Percentiles rank a stretch among this genome's conserved stretches.
phyloP scores from a whole-genome alignment of 1,284 basidiomycete genomes.

The Cutaneotrichosporon sp. region DNA sequence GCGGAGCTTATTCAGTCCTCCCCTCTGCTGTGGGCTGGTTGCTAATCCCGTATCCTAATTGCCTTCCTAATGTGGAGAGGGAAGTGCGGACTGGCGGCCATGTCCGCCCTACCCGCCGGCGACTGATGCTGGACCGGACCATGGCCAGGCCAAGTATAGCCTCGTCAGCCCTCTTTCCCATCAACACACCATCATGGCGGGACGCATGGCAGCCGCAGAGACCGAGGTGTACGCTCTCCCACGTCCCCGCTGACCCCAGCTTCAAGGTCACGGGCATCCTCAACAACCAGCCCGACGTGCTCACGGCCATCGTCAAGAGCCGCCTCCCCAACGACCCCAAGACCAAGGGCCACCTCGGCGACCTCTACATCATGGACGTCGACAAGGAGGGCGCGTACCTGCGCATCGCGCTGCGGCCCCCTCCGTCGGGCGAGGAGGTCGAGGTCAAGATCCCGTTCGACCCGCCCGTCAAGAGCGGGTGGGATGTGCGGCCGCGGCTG shows the following conservation, averaged over 20 bases:
- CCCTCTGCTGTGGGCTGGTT: no score
- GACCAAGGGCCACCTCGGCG: conserved; percentile 34
- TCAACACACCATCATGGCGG: not conserved
- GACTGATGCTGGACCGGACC: no score
- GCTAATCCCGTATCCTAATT: no score
- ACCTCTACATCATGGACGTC: conserved; percentile 33
- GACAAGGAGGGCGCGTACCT: conserved; percentile 22
- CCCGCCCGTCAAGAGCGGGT: conserved; percentile 27
- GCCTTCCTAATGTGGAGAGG: no score
- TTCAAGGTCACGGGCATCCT: conserved; percentile 18
- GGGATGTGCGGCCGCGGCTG: conserved; percentile 25
- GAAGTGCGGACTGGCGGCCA: no score
- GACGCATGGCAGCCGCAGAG: conserved; percentile 1
- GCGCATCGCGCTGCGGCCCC: conserved; percentile 32
- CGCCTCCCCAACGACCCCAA: conserved; percentile 18
- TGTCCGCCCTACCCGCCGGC: no score
- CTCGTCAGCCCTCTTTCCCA: not conserved
- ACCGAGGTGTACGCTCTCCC: conserved; percentile 11
- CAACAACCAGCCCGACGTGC: conserved; percentile 38
- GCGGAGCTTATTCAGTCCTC: not conserved
- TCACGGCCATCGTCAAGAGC: conserved; percentile 40
- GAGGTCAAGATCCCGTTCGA: conserved; percentile 28
- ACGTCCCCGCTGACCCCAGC: conserved; percentile 8
- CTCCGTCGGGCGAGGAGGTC: conserved; percentile 21
- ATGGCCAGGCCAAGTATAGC: no score